Evolutionary conservation across 352 stramenopile genomes (phyloP).

Genomic region (Albugo candida): DNA sequence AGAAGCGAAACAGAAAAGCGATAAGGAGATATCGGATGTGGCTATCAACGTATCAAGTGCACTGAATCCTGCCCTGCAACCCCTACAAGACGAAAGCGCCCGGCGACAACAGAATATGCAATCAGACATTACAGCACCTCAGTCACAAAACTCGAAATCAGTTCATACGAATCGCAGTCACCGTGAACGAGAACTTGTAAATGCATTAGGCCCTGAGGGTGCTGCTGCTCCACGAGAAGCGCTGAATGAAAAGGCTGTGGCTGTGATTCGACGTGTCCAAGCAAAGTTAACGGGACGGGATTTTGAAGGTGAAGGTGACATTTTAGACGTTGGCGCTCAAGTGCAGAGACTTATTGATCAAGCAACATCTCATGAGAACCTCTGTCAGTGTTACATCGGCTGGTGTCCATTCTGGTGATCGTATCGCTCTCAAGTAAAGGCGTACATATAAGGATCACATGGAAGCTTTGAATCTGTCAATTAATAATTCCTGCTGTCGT

Average conservation of each 20-base stretch:
- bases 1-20: too few species aligned
- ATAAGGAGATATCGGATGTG: too few species aligned
- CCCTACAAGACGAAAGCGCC: too few species aligned
- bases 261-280: constrained; percentile 95
- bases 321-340: constrained; percentile 55
- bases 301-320: constrained; percentile 76
- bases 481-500: too few species aligned
- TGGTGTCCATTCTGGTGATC: constrained; percentile 90
- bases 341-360: constrained; percentile 96
- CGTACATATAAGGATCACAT: too few species aligned
- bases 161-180: constrained; percentile 58
- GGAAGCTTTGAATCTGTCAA: too few species aligned
- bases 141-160: constrained; percentile 33
- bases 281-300: constrained; percentile 98
- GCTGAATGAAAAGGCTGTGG: constrained; percentile 91
- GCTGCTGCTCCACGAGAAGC: constrained; percentile 60
- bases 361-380: constrained; percentile 96
- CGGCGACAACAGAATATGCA: too few species aligned
- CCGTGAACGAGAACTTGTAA: constrained; percentile 61
- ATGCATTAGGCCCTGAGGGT: constrained; percentile 60
- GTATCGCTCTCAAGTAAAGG: too few species aligned
- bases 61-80: too few species aligned
- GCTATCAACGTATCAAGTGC: too few species aligned
- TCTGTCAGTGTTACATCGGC: constrained; percentile 98
- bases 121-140: constrained; percentile 10